Evolutionary conservation across 352 stramenopile species (phyloP).

Genomic region (Phytophthora quininea): DNA sequence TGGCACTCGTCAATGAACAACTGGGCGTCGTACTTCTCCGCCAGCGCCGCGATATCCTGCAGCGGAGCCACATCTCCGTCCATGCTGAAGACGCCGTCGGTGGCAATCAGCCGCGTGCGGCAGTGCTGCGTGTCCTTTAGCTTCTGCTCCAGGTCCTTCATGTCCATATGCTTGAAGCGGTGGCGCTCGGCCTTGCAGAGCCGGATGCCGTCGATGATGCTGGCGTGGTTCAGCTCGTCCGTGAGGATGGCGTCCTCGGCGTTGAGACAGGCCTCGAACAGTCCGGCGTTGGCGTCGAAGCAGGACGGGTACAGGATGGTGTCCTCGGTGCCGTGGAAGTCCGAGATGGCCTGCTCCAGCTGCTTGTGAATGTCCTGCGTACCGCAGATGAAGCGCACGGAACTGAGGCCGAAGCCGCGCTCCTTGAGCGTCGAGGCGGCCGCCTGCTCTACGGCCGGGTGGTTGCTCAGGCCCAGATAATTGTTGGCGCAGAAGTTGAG

Average conservation of each 20-base stretch:
- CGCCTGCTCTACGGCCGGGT: conserved; percentile 84
- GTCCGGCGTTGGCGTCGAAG: conserved; percentile 94
- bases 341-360: conserved; percentile 87
- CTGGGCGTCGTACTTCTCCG: conserved; percentile 93
- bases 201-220: conserved; percentile 95
- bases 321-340: conserved; percentile 95
- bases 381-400: conserved; percentile 95
- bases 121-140: conserved; percentile 91
- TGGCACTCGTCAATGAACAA: conserved; percentile 96
- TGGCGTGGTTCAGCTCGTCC: conserved; percentile 94
- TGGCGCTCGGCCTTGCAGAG: conserved; percentile 94
- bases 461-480: conserved; percentile 92
- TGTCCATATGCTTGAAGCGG: conserved; percentile 94
- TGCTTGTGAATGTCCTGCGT: conserved; percentile 95
- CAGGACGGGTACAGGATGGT: conserved; percentile 94
- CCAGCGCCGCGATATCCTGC: conserved; percentile 89
- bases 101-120: conserved; percentile 91
- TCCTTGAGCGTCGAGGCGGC: conserved; percentile 84
- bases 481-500: conserved; percentile 97
- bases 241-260: conserved; percentile 93
- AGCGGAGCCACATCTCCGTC: conserved; percentile 94
- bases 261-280: conserved; percentile 91
- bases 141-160: conserved; percentile 90
- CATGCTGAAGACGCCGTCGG: conserved; percentile 96
- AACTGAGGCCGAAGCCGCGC: conserved; percentile 91